Percentiles rank a stretch among this genome's conserved stretches.
phyloP scores from a whole-genome alignment of 257 asterid genomes.

The Anisodus tanguticus region DNA sequence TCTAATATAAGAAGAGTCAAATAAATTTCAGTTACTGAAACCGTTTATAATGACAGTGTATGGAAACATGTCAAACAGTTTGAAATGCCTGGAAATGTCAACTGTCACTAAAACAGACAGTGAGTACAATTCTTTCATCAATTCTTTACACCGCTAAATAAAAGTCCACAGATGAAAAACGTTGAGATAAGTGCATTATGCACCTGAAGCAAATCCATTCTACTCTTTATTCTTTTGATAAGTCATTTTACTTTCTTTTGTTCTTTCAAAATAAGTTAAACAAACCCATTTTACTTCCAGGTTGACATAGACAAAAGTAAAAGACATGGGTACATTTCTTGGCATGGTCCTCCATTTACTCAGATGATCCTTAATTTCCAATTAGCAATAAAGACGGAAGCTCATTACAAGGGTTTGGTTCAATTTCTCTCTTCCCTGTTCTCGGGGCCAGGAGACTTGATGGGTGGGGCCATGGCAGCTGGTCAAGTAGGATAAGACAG shows the following conservation, averaged over 20 bases:
- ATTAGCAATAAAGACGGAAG: not conserved
- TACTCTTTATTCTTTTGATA: not conserved
- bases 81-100: not conserved
- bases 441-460: not conserved
- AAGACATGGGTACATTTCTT: not conserved
- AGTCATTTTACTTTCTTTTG: not conserved
- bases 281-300: not conserved
- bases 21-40: not conserved
- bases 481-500: not conserved
- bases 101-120: not conserved
- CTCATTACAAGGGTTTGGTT: not conserved
- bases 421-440: not conserved
- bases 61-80: not conserved
- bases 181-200: not conserved
- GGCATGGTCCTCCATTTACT: not conserved
- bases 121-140: not conserved
- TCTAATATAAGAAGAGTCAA: not conserved
- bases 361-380: slow-evolving; percentile 9
- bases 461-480: not conserved
- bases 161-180: not conserved
- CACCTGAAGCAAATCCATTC: not conserved
- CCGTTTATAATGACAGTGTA: not conserved
- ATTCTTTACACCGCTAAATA: not conserved
- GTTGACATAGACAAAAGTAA: not conserved
- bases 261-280: not conserved